Evolutionary conservation across 345 rosid species (phyloP).

Genomic region (Gossypium thurberi): DNA sequence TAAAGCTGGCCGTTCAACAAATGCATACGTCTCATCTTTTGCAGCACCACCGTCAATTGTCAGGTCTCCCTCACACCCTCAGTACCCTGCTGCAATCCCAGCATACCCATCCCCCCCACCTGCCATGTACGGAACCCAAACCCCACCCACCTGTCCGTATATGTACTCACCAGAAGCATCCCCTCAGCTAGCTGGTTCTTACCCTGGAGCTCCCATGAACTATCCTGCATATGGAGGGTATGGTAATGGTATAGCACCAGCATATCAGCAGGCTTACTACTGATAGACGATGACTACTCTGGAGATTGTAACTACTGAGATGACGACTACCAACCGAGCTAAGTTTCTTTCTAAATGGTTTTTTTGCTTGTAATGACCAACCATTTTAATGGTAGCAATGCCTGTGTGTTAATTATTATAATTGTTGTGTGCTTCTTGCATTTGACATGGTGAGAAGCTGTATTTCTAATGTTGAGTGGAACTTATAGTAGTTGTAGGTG

Average conservation of each 20-base stretch:
- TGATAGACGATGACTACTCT: slow-evolving; percentile 47
- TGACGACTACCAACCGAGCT: slow-evolving; percentile 34
- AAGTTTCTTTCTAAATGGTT: slow-evolving; percentile 38
- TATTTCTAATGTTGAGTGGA: slow-evolving; percentile 50
- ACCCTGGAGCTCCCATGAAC: slow-evolving; percentile 53
- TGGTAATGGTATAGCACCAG: slow-evolving; percentile 50
- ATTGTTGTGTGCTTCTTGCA: slow-evolving; percentile 35
- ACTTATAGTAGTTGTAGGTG: slow-evolving; percentile 42
- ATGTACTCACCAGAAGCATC: slow-evolving; percentile 61
- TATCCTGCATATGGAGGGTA: slow-evolving; percentile 58
- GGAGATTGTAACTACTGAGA: slow-evolving; percentile 78
- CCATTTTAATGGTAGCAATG: slow-evolving; percentile 58
- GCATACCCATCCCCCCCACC: slow-evolving; percentile 77
- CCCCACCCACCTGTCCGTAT: slow-evolving; percentile 46
- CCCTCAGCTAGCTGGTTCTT: slow-evolving; percentile 37
- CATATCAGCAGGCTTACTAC: slow-evolving; percentile 83
- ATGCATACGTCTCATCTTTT: slow-evolving; percentile 92
- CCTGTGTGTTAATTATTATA: slow-evolving; percentile 48
- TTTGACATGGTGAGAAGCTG: slow-evolving; percentile 36
- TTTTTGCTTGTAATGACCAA: slow-evolving; percentile 68
- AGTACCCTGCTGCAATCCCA: slow-evolving; percentile 54
- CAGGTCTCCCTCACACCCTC: slow-evolving; percentile 79
- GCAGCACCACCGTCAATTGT: slow-evolving; percentile 67
- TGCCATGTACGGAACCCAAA: slow-evolving; percentile 48
- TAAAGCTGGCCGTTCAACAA: slow-evolving; percentile 87